Percentiles rank a stretch among this genome's conserved stretches.
phyloP scores from a whole-genome alignment of 1,139 yeast genomes.

The Geotrichum macrosporum region DNA sequence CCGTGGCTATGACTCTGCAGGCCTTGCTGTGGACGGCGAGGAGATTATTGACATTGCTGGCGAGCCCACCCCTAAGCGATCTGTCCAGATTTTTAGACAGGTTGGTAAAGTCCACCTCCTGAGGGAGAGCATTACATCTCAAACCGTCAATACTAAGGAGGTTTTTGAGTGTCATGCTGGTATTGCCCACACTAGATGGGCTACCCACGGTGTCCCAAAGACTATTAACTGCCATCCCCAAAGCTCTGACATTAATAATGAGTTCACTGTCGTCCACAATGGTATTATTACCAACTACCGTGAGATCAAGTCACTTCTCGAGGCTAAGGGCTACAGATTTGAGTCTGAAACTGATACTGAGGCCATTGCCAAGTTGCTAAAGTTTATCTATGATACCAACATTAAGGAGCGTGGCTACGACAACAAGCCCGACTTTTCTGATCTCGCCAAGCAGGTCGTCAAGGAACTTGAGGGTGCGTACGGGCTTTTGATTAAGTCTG shows the following conservation, averaged over 20 bases:
- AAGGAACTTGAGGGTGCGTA: constrained; percentile 96
- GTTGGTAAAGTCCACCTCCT: constrained; percentile 89
- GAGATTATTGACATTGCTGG: constrained; percentile 35
- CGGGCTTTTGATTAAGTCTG: constrained; percentile 87
- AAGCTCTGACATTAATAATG: constrained; percentile 74
- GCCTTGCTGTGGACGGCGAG: constrained; percentile 87
- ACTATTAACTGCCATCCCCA: constrained; percentile 93
- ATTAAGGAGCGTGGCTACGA: constrained; percentile 47
- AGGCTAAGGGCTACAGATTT: constrained; percentile 73
- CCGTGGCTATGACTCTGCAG: constrained; percentile 98
- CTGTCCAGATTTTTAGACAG: constrained; percentile 69
- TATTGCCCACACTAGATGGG: constrained; percentile 99
- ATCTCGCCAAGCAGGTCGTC: constrained; percentile 86
- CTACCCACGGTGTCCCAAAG: constrained; percentile 95
- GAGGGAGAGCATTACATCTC: constrained; percentile 56
- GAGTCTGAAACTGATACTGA: constrained; percentile 97
- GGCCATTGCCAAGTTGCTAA: constrained; percentile 91
- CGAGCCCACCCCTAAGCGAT: constrained; percentile 32
- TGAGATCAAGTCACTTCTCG: constrained; percentile 77
- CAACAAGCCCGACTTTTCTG: constrained; percentile 75
- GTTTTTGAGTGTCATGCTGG: constrained; percentile 85
- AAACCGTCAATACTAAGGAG: constrained; percentile 52
- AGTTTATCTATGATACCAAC: constrained; percentile 83
- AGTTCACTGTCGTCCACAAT: constrained; percentile 91
- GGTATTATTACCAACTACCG: constrained; percentile 97